These are phyloP conservation scores for Conoideocrella luteorostrata DNA, from an alignment of 2,329 filamentous ascomycete genomes.

Conservation along the genomic window DNA sequence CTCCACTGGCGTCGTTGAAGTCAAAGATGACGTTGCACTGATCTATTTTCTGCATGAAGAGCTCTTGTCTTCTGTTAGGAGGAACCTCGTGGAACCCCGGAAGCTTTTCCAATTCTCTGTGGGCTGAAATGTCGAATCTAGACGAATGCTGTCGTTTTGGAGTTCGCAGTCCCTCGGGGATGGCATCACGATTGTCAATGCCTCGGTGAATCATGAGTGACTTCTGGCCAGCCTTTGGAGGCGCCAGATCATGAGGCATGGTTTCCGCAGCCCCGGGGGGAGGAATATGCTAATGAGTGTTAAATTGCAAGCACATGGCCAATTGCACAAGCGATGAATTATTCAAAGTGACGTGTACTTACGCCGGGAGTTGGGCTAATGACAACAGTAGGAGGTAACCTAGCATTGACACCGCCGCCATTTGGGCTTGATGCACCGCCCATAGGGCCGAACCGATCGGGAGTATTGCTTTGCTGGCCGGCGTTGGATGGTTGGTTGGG, in stretches of 20 bases:
- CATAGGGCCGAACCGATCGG: constrained; percentile 36
- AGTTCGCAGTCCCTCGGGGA: constrained; percentile 89
- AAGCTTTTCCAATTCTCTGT: constrained; percentile 93
- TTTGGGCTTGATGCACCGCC: constrained; percentile 30
- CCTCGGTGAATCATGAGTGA: constrained; percentile 76
- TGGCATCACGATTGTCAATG: constrained; percentile 83
- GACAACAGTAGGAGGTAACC: constrained; percentile 76
- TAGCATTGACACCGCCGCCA: constrained; percentile 24
- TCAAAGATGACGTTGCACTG: constrained; percentile 99
- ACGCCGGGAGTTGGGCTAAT: constrained; percentile 93
- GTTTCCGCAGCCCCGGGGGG: constrained; percentile 92
- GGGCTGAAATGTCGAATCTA: constrained; percentile 93
- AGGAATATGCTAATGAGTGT: constrained; percentile 62
- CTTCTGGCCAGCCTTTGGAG: constrained; percentile 86
- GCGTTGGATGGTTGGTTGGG: constrained; percentile 34
- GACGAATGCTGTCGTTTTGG: constrained; percentile 97
- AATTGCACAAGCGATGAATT: not conserved
- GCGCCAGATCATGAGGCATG: constrained; percentile 94
- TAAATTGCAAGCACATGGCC: not conserved
- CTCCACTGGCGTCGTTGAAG: constrained; percentile 95
- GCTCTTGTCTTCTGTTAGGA: constrained; percentile 86
- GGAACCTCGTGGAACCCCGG: constrained; percentile 97
- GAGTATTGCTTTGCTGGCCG: constrained; percentile 28
- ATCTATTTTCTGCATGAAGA: constrained; percentile 99
- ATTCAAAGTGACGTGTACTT: constrained; percentile 33